phyloP scores from a whole-genome alignment of 768 basidiomycete species.

The Hemileccinum impolitum region DNA sequence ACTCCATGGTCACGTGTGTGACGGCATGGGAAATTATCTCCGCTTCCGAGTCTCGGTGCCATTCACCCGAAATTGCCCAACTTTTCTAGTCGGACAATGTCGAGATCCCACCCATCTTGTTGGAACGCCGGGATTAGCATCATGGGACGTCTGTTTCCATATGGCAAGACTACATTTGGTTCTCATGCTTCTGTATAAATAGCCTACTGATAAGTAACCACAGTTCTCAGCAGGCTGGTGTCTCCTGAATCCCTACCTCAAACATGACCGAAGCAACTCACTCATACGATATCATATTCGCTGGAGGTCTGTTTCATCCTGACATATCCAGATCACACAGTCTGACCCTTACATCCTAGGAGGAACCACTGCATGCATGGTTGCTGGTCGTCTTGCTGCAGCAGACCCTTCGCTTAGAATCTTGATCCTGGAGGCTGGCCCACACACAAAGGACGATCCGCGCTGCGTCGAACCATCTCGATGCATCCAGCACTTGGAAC shows the following conservation, averaged over 20 bases:
- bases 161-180: too few species aligned
- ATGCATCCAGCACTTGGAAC: constrained; percentile 16
- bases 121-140: too few species aligned
- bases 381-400: constrained; percentile 28
- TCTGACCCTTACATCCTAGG: constrained; percentile 17
- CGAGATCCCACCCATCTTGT: too few species aligned
- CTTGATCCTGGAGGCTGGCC: constrained; percentile 28
- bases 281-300: constrained; percentile 51
- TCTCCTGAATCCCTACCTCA: background rate
- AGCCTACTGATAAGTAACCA: too few species aligned
- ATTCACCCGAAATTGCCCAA: too few species aligned
- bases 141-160: too few species aligned
- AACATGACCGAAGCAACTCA: constrained; percentile 8
- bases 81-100: too few species aligned
- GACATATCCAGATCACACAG: too few species aligned
- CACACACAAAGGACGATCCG: constrained; percentile 21
- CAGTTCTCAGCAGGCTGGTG: too few species aligned
- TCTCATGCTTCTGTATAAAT: too few species aligned
- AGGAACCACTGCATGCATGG: constrained; percentile 34
- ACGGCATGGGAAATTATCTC: constrained; percentile 12
- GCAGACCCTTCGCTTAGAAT: constrained; percentile 25
- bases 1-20: constrained; percentile 22
- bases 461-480: constrained; percentile 23
- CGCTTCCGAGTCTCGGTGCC: background rate
- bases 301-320: constrained; percentile 42